Percentiles rank a stretch among this genome's conserved stretches.
These are phyloP conservation scores for Myrica gale DNA, from an alignment of 306 rosid species.

Conservation along the genomic window DNA sequence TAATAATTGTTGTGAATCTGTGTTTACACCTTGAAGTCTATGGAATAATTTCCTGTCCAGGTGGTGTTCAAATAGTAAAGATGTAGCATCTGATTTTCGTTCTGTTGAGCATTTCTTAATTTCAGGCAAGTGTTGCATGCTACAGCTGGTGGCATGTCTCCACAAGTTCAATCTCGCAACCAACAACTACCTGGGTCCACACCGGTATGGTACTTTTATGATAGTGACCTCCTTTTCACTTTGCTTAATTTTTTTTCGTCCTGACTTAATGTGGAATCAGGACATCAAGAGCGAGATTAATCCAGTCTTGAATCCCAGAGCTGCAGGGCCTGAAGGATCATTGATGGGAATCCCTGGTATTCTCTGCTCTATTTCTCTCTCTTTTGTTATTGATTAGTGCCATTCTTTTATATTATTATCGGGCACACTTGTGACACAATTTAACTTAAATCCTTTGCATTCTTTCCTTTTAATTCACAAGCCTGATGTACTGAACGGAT, in stretches of 20 bases:
- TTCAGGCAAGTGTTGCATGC: slow-evolving; percentile 93
- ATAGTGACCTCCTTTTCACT: slow-evolving; percentile 20
- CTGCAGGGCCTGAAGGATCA: slow-evolving; percentile 89
- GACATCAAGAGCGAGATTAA: slow-evolving; percentile 91
- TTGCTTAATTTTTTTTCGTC: slow-evolving; percentile 21
- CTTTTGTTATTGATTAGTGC: slow-evolving; percentile 1
- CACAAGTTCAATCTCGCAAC: slow-evolving; percentile 87
- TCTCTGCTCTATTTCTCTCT: slow-evolving; percentile 16
- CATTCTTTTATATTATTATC: slow-evolving; percentile 7
- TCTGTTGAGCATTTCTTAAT: slow-evolving; percentile 35
- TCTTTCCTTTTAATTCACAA: slow-evolving; percentile 20
- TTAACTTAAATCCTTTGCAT: background rate
- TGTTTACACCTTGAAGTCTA: slow-evolving; percentile 1
- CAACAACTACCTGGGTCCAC: slow-evolving; percentile 89
- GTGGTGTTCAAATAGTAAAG: slow-evolving; percentile 19
- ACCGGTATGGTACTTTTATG: slow-evolving; percentile 49
- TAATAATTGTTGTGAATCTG: slow-evolving; percentile 10
- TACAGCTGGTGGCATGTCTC: slow-evolving; percentile 82
- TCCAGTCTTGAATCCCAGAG: slow-evolving; percentile 86
- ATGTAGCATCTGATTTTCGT: slow-evolving; percentile 14
- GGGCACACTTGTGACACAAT: slow-evolving; percentile 11
- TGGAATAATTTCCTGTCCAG: background rate
- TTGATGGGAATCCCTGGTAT: slow-evolving; percentile 87
- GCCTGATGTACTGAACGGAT: slow-evolving; percentile 4
- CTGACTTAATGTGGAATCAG: slow-evolving; percentile 48